Base-by-base conservation (phyloP, 495 filamentous ascomycete species). In the Chlorociboria aeruginascens region DNA sequence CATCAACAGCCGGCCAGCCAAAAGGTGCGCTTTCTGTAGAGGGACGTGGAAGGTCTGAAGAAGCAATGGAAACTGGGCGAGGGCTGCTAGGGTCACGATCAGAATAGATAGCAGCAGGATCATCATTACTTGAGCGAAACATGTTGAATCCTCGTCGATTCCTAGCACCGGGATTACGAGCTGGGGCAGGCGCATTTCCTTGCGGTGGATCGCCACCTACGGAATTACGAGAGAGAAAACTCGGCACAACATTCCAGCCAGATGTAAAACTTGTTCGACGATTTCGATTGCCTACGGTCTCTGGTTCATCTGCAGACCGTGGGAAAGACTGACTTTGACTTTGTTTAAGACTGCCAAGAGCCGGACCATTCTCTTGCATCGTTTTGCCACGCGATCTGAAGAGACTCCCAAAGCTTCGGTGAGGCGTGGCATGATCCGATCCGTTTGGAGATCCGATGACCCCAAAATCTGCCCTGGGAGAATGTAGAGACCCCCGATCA, bases 311-410 rank as follows among this genome's bases (percentile, higher is more conserved):
- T 0, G 58, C 62, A 41, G 69, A 66, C 20, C 67, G 65, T 2
- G 87, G 87, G 52, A 90, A 83, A 9, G 87, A 93, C 56, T 86
- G 86, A 58, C 85, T 88, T 57, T 94, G 84, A 3, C 76, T 75
- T 43, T 79, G 66, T 59, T 85, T 86, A 30, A 94, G 67, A 32
- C 77, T 79, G 11, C 87, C 87, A 14, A 93, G 61, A 36, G 78
- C 69, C 12, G 80, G 82, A 6, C 79, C 76, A 40, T 83, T 79
- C 20, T 85, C 76, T 8, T 84, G 81, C 41, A 72, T 62, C 3
- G 77, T 74, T 61, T 90, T 93, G 10, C 78, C 77, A 48, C 79
- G 79, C 30, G 60, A 43, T 50, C 81, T 80, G 6, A 85, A 74
- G 54, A 89, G 83, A 31, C 67, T 66, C 30, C 76, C 76, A 29